Evolutionary conservation across 352 stramenopile genomes (phyloP).

Genomic region (Aphanomyces cochlioides): DNA sequence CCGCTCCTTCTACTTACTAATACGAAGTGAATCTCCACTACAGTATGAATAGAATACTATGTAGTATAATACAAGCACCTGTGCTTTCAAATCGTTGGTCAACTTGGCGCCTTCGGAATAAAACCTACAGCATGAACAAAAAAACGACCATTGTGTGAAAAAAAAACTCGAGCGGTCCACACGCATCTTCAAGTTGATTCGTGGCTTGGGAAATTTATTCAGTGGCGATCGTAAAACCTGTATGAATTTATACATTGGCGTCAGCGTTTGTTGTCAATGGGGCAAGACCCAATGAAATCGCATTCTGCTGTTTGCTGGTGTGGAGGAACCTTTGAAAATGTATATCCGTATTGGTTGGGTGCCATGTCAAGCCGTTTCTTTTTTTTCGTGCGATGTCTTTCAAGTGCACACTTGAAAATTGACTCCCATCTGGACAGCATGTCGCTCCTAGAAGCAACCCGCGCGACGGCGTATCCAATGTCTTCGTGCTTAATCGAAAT

Average conservation of each 20-base stretch:
- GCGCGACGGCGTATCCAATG: constrained; percentile 13
- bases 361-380: constrained; percentile 10
- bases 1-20: too few species aligned
- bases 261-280: background rate
- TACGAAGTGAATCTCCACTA: too few species aligned
- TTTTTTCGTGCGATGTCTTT: constrained; percentile 1
- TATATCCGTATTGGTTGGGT: constrained; percentile 10
- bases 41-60: too few species aligned
- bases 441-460: constrained; percentile 18
- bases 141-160: background rate
- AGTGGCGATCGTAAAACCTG: background rate
- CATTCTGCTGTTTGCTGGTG: background rate
- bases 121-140: background rate
- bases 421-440: background rate
- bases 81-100: too few species aligned
- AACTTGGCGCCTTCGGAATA: background rate
- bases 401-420: constrained; percentile 7
- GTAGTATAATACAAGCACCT: too few species aligned
- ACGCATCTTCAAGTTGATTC: constrained; percentile 8
- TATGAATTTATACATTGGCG: background rate
- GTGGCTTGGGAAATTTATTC: constrained; percentile 9
- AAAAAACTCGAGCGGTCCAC: background rate
- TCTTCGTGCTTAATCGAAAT: background rate
- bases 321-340: constrained; percentile 2
- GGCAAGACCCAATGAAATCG: background rate